phyloP scores from a whole-genome alignment of 106 monocot species.

The Dactylorhiza incarnata region DNA sequence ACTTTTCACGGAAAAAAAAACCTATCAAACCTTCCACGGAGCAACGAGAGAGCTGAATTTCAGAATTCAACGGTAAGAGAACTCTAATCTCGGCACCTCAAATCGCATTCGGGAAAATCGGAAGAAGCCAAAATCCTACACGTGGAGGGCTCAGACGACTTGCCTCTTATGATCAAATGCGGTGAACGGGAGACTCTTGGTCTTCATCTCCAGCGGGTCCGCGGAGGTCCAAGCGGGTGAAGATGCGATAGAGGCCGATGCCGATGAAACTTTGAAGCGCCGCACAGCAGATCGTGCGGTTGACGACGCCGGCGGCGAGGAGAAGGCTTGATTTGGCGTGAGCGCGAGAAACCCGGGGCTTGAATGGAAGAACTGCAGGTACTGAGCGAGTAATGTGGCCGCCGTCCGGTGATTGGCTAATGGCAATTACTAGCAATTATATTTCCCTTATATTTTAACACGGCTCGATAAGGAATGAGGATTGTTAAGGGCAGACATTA shows the following conservation, averaged over 20 bases:
- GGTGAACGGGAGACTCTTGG: not conserved
- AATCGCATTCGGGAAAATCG: no score
- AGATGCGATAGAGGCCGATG: not conserved
- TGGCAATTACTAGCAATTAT: no score
- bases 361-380: no score
- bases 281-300: not conserved
- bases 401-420: no score
- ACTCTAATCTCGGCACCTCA: not conserved
- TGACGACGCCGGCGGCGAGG: not conserved
- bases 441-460: no score
- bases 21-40: not conserved
- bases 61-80: not conserved
- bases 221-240: not conserved
- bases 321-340: not conserved
- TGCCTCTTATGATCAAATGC: conserved; percentile 4
- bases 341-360: not conserved
- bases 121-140: not conserved
- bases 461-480: no score
- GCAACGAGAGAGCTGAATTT: not conserved
- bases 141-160: not conserved
- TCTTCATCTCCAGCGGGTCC: conserved; percentile 6
- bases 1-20: not conserved
- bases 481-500: no score
- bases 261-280: not conserved
- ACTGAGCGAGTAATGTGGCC: no score